phyloP scores from a whole-genome alignment of 164 flowering plant genomes.

The Magnolia changhungtana region DNA sequence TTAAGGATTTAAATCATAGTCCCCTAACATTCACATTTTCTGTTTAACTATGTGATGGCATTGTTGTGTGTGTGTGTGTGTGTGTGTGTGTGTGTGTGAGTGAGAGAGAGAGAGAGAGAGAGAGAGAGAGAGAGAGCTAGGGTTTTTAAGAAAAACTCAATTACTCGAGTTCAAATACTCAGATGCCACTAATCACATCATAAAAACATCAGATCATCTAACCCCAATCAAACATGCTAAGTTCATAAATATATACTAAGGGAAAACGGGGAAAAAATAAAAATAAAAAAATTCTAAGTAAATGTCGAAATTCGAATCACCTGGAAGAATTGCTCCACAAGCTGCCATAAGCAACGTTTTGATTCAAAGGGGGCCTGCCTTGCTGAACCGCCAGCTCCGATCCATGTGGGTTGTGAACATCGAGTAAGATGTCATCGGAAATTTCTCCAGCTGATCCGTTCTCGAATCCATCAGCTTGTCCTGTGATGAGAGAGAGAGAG shows the following conservation, averaged over 20 bases:
- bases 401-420: conserved; percentile 41
- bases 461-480: conserved; percentile 46
- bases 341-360: conserved; percentile 35
- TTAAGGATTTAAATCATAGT: too few relatives aligned
- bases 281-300: too few relatives aligned
- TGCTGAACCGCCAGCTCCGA: conserved; percentile 38
- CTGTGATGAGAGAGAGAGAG: conserved; percentile 13
- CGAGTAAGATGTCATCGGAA: conserved; percentile 60
- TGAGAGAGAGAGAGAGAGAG: neutral
- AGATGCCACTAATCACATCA: too few relatives aligned
- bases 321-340: conserved; percentile 97
- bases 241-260: neutral
- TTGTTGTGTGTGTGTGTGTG: neutral
- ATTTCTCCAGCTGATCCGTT: conserved; percentile 83
- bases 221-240: too few relatives aligned
- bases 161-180: too few relatives aligned
- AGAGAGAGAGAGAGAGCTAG: neutral
- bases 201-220: too few relatives aligned
- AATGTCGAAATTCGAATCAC: conserved; percentile 23
- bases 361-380: conserved; percentile 35
- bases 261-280: neutral
- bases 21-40: too few relatives aligned
- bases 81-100: neutral
- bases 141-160: neutral
- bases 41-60: too few relatives aligned